Evolutionary conservation across 805 yeast genomes (phyloP), one percentile per base, ranked within the genome.

Genomic region (Saccharomycopsis sp.): DNA sequence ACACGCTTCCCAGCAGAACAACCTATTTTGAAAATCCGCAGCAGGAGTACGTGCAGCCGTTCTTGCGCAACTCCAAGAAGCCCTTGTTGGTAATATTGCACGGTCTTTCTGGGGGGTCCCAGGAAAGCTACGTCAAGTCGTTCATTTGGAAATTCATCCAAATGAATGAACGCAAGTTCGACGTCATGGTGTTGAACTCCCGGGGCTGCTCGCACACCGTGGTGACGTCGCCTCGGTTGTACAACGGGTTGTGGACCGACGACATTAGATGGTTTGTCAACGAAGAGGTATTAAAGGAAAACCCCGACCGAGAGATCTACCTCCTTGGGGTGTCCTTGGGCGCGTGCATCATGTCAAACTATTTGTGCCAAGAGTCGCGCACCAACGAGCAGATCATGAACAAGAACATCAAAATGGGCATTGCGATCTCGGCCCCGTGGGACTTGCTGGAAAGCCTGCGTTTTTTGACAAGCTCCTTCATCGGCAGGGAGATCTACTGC

Each of bases 91-190:
- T 84, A 22, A 60, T 73, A 3, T 58, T 81, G 31, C 94, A 85
- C 54, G 95, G 95, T 0, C 68, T 84, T 29, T 78, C 83, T 1
- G 95, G 95, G 4, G 92, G 94, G 0, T 77, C 88, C n/a, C 82
- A 79, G 48, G 94, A 84, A 55, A 67, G 81, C 5, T 76, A 84
- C 53, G 75, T 84, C 31, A 67, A 92, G 18, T 69, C 82, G 41
- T 54, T 78, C 27, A 69, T 75, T 13, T 60, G 64, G 33, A 54
- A 59, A 17, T 54, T 74, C 13, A 57, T 68, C 3, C 46, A 51
- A 4, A 29, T 42, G 2, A 54, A 52, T 36, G 51, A 19, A 15
- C 34, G 18, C 12, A 43, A 3, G 53, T 80, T 81, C 65, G 88
- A 80, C 48, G 67, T 73, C 5, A 75, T 74, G 32, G 92, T 84